Percentiles rank a stretch among this genome's conserved stretches.
Conservation (phyloP, 805 yeast species). For the Kodamaea sagamina region DNA sequence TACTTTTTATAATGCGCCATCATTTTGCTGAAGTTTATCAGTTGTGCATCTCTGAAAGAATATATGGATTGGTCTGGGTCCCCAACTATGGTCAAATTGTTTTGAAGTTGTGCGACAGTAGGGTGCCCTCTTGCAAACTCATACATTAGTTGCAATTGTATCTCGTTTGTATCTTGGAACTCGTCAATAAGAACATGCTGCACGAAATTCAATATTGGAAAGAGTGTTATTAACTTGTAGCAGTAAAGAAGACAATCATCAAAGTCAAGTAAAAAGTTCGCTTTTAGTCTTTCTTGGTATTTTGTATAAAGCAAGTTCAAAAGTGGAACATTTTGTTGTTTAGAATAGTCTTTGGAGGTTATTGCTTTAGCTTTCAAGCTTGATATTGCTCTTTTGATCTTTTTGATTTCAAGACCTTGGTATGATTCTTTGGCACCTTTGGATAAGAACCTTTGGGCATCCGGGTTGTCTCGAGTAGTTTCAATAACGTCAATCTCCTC, state of each 20-base stretch:
- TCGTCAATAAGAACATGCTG: slow-evolving; percentile 87
- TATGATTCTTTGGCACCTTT: background rate
- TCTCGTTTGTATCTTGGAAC: slow-evolving; percentile 85
- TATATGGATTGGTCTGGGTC: slow-evolving; percentile 97
- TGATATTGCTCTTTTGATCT: slow-evolving; percentile 50
- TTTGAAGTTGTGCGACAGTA: slow-evolving; percentile 27
- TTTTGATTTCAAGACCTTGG: slow-evolving; percentile 11
- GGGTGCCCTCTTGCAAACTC: slow-evolving; percentile 42
- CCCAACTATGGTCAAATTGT: slow-evolving; percentile 85
- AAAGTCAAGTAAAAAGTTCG: slow-evolving; percentile 62
- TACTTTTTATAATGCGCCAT: slow-evolving; percentile 33
- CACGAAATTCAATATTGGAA: slow-evolving; percentile 49
- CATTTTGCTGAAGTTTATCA: slow-evolving; percentile 66
- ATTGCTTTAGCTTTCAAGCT: slow-evolving; percentile 56
- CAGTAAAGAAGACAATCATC: slow-evolving; percentile 76
- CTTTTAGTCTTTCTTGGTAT: slow-evolving; percentile 53
- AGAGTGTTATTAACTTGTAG: slow-evolving; percentile 47
- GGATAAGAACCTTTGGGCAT: slow-evolving; percentile 4
- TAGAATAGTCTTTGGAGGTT: slow-evolving; percentile 41
- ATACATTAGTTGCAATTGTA: slow-evolving; percentile 72
- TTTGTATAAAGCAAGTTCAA: slow-evolving; percentile 42
- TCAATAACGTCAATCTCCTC: slow-evolving; percentile 20
- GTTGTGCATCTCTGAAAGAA: slow-evolving; percentile 79
- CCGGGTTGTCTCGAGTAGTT: slow-evolving; percentile 11
- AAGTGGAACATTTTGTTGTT: slow-evolving; percentile 16